These are phyloP conservation scores for Noccaea caerulescens DNA, from an alignment of 345 rosid species.

Conservation along the genomic window DNA sequence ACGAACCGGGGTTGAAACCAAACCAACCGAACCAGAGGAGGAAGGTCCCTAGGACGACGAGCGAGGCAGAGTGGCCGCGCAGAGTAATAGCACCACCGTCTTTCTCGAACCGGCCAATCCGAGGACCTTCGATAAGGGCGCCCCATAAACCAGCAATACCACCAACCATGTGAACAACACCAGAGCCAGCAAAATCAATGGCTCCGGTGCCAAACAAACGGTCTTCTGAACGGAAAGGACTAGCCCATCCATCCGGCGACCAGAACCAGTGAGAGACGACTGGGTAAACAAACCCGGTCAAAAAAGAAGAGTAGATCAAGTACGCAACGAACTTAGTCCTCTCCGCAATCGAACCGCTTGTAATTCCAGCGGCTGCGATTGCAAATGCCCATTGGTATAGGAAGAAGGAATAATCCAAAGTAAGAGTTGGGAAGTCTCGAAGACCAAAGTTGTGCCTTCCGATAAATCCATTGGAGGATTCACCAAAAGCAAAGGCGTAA, in stretches of 20 bases:
- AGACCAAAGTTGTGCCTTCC: conserved; percentile 79
- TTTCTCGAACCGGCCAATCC: conserved; percentile 64
- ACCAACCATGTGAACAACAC: conserved; percentile 82
- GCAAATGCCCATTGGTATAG: conserved; percentile 98
- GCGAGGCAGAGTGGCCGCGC: conserved; percentile 75
- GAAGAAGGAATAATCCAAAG: conserved; percentile 66
- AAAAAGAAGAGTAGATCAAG: conserved; percentile 76
- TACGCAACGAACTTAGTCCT: conserved; percentile 90
- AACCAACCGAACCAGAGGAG: conserved; percentile 89
- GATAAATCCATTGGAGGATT: conserved; percentile 76
- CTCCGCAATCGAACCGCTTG: conserved; percentile 93
- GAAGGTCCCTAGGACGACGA: conserved; percentile 76
- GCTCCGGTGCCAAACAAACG: conserved; percentile 69
- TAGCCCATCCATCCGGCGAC: conserved; percentile 89
- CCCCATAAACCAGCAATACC: conserved; percentile 87
- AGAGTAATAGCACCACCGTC: conserved; percentile 45
- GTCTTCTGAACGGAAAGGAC: conserved; percentile 49
- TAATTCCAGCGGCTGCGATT: conserved; percentile 92
- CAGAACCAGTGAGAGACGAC: conserved; percentile 95
- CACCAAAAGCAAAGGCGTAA: conserved; percentile 87
- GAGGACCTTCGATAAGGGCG: conserved; percentile 75
- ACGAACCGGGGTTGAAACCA: conserved; percentile 80
- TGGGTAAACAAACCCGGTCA: conserved; percentile 91
- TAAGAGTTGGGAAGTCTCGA: conserved; percentile 39
- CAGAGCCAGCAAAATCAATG: conserved; percentile 80